Evolutionary conservation across 768 basidiomycete species (phyloP), one percentile per base, ranked within the genome.

Genomic region (Leccinum arenicola): DNA sequence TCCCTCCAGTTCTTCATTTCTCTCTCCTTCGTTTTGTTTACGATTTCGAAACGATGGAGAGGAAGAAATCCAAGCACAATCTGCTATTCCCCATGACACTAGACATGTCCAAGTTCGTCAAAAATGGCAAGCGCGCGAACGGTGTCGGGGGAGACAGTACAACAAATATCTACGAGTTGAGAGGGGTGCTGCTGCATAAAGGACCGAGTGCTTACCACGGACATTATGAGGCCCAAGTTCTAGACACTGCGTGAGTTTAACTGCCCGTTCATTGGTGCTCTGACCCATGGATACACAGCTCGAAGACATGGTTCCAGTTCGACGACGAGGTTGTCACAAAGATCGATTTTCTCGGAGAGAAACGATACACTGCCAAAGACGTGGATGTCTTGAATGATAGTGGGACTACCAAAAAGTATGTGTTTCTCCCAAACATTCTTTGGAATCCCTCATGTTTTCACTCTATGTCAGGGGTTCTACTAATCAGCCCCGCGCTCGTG

Each of bases 11-110:
- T 6, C 80, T 98, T 2, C 93, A 98, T 73, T 88, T 98, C 66
- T 94, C 94, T 21, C 75, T 98, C 54, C 82, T 96, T 57, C 91
- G 96, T n/a, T 98, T 98, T 73, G 85, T 92, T 29, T 98, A 89
- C 66, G 92, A 95, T 73, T 64, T 87, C 35, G 74, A 84, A 23
- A 84, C 87, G 0, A 84, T 88, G 80, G 85, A 89, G 65, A 85
- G 96, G 61, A 91, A 87, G 74, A 98, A 98, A 75, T 88, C 87
- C 55, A 94, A 94, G 71, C 82, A 91, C 60, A 74, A 78, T 33
- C 84, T 98, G 47, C 76, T 80, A n/a, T 98, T 93, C 72, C 94
- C 95, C 0, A 77, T 76, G 19, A 70, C 72, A 8, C 76, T 97
- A 17, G 82, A 92, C 66, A 93, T 98, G 91, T 76, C 74, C 52